Conservation (phyloP, 2,329 filamentous ascomycete genomes). For the Fusarium sp. region DNA sequence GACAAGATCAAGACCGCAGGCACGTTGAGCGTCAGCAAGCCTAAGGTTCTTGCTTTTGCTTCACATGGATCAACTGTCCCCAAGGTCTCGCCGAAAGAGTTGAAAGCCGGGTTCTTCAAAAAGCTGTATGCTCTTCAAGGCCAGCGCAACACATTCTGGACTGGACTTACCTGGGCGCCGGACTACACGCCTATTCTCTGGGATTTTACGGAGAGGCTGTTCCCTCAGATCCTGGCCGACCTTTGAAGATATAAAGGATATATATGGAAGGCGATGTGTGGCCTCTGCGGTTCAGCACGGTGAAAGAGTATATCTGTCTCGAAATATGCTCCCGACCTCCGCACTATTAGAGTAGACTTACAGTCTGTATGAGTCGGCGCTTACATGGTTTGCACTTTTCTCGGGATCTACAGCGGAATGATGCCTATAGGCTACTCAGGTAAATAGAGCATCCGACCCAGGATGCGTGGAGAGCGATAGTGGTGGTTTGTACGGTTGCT, state of each 20-base stretch:
- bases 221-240: conserved; percentile 13
- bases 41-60: conserved; percentile 37
- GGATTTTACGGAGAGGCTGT: conserved; percentile 43
- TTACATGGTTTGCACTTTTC: too few relatives aligned
- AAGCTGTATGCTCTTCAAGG: conserved; percentile 55
- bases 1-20: conserved; percentile 13
- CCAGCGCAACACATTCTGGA: conserved; percentile 55
- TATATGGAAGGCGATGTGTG: too few relatives aligned
- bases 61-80: conserved; percentile 39
- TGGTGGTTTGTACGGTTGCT: neutral
- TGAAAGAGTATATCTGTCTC: too few relatives aligned
- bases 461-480: neutral
- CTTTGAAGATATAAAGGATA: too few relatives aligned
- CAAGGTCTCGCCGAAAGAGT: conserved; percentile 48
- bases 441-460: too few relatives aligned
- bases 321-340: too few relatives aligned
- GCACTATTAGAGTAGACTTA: too few relatives aligned
- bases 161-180: conserved; percentile 47
- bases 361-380: too few relatives aligned
- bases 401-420: too few relatives aligned
- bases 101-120: conserved; percentile 53
- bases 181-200: conserved; percentile 48
- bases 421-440: too few relatives aligned
- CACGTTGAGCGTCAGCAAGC: conserved; percentile 13
- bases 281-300: too few relatives aligned